Percentiles rank a stretch among this genome's conserved stretches.
Evolutionary conservation across 2,329 filamentous ascomycete genomes (phyloP).

Genomic region (Fusarium zealandicum): DNA sequence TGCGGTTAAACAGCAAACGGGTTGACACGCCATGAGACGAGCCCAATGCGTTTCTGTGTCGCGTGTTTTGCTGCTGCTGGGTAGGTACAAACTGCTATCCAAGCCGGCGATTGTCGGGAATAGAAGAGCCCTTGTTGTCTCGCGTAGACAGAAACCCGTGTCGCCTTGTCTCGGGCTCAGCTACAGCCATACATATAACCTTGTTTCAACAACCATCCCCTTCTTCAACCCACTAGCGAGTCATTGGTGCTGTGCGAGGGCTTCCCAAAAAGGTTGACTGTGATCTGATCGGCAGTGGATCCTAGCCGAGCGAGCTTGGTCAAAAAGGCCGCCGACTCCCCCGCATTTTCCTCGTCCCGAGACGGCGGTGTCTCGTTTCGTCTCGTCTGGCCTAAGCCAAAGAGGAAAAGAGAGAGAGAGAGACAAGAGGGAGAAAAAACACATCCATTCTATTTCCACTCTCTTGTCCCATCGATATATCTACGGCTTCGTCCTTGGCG

Average conservation of each 20-base stretch:
- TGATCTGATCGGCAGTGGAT: slow-evolving; percentile 42
- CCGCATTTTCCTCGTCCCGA: slow-evolving; percentile 36
- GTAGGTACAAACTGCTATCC: no score
- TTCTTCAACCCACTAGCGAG: slow-evolving; percentile 32
- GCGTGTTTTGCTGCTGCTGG: no score
- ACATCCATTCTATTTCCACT: slow-evolving; percentile 13
- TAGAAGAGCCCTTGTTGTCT: no score
- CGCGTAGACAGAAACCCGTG: neutral
- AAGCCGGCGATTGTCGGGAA: neutral
- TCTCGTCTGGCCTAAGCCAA: neutral
- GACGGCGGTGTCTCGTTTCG: slow-evolving; percentile 20
- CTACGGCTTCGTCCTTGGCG: slow-evolving; percentile 21
- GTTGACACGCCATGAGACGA: no score
- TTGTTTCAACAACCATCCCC: no score
- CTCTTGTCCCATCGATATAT: slow-evolving; percentile 15
- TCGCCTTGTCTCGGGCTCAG: no score
- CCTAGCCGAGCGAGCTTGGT: slow-evolving; percentile 22
- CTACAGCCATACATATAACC: no score
- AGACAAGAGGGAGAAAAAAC: slow-evolving; percentile 20
- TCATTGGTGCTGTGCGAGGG: slow-evolving; percentile 29
- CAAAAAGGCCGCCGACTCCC: slow-evolving; percentile 35
- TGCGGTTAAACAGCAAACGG: no score
- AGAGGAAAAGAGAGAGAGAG: no score
- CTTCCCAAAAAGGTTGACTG: slow-evolving; percentile 13
- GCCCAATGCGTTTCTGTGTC: no score